phyloP scores from a whole-genome alignment of 306 rosid species.

The Styphnolobium japonicum region DNA sequence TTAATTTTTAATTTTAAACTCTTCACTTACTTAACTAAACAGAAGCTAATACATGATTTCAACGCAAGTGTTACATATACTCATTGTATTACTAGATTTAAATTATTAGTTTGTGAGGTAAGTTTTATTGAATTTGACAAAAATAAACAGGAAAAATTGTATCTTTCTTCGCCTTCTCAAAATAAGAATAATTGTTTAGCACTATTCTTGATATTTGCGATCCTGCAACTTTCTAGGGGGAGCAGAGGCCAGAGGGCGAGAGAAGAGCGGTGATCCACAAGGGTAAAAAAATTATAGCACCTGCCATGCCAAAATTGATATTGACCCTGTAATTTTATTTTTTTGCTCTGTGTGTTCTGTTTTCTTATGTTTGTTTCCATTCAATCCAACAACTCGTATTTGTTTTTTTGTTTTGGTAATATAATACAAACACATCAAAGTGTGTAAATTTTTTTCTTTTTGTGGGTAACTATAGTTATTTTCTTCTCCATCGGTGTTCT shows the following conservation, averaged over 20 bases:
- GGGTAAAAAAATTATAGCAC: neutral
- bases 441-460: too few relatives aligned
- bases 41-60: too few relatives aligned
- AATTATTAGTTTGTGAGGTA: too few relatives aligned
- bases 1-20: too few relatives aligned
- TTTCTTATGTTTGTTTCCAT: neutral
- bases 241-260: neutral
- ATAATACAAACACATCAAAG: neutral
- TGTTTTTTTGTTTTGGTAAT: too few relatives aligned
- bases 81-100: too few relatives aligned
- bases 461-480: neutral
- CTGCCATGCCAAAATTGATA: neutral
- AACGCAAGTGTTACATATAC: too few relatives aligned
- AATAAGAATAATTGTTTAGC: too few relatives aligned
- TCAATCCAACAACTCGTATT: neutral
- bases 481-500: neutral
- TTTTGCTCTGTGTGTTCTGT: neutral
- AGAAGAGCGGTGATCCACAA: neutral
- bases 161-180: too few relatives aligned
- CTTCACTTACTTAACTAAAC: too few relatives aligned
- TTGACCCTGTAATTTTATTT: neutral
- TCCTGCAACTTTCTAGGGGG: neutral
- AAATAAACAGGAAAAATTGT: neutral
- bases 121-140: too few relatives aligned
- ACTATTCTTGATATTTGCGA: neutral